A percentile compares a stretch with the other conserved stretches of the same genome.
Evolutionary conservation across 106 monocot species (phyloP).

Genomic region (Dendrobium catenatum): DNA sequence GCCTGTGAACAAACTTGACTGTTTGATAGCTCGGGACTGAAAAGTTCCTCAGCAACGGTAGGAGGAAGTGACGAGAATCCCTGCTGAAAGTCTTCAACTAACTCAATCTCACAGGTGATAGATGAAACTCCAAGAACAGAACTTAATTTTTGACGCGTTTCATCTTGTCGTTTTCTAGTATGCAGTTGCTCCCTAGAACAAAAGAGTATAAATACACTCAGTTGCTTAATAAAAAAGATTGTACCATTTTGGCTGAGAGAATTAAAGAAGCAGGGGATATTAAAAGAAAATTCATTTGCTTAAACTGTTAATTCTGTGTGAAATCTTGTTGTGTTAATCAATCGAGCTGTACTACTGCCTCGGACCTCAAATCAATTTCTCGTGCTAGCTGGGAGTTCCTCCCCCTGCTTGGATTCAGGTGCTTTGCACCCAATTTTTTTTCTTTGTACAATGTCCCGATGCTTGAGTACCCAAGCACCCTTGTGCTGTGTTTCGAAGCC

Average conservation of each 20-base stretch:
- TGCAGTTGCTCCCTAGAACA: slow-evolving; percentile 71
- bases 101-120: slow-evolving; percentile 59
- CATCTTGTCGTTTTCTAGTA: slow-evolving; percentile 61
- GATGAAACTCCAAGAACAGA: slow-evolving; percentile 56
- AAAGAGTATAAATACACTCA: neutral
- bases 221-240: neutral
- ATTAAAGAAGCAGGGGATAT: neutral
- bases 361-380: too few species aligned
- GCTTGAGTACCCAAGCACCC: too few species aligned
- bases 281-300: neutral
- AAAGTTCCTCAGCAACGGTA: slow-evolving; percentile 48
- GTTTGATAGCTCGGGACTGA: slow-evolving; percentile 45
- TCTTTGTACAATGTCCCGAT: too few species aligned
- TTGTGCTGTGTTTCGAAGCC: too few species aligned
- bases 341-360: too few species aligned
- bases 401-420: too few species aligned
- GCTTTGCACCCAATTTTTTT: too few species aligned
- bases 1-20: slow-evolving; percentile 22
- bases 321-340: too few species aligned
- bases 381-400: too few species aligned
- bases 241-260: neutral
- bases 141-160: slow-evolving; percentile 48
- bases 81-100: slow-evolving; percentile 50
- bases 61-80: slow-evolving; percentile 62
- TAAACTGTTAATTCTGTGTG: neutral